Base-by-base conservation (phyloP, 2,329 filamentous ascomycete species). In the Phoma sp. region DNA sequence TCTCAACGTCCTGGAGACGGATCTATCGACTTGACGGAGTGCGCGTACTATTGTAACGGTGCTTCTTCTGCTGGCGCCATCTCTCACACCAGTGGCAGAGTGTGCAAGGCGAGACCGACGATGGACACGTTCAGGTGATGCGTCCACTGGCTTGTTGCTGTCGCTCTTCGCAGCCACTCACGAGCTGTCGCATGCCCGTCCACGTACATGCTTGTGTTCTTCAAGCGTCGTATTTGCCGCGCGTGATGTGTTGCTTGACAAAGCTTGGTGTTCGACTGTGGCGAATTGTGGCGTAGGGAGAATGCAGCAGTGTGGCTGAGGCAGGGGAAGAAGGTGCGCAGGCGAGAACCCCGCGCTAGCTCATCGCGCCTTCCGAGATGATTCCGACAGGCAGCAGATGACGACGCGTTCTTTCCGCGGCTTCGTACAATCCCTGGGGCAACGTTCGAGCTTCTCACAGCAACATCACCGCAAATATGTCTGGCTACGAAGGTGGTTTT, bases 401-500 rank as follows among this genome's bases (percentile, higher is more conserved):
- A 58, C 47, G 47, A 58, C 56, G 51, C 56, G 51, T 49, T 17
- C 31, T 37, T 45, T 32, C 24, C 8, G 35, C 32, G 44, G 48
- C 53, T 57, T 27, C 53, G 22, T 43, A 22, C 21, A 19, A 39
- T 49, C 36, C 32, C 35, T 21, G 19, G 22, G 41, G 43, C 29
- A 35, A 47, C 29, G 38, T 38, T 39, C 8, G 32, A 35, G 32
- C 55, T 19, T 17, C 32, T 37, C 51, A 29, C 47, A 47, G 40
- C 4, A 22, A 47, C n/a, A 9, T 35, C 19, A 54, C 43, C 43
- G 51, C 56, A 54, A 64, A 44, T 40, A 80, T 80, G 78, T 80
- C 78, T 51, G 77, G 77, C 58, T 81, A 81, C 72, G 77, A 81
- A 69, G 77, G 78, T 74, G 63, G 63, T 64, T 54, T 43, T 31